Evolutionary conservation across 1,284 basidiomycete genomes (phyloP), one percentile per base, ranked within the genome.

Genomic region (Austroboletus olivaceoglutinosus): DNA sequence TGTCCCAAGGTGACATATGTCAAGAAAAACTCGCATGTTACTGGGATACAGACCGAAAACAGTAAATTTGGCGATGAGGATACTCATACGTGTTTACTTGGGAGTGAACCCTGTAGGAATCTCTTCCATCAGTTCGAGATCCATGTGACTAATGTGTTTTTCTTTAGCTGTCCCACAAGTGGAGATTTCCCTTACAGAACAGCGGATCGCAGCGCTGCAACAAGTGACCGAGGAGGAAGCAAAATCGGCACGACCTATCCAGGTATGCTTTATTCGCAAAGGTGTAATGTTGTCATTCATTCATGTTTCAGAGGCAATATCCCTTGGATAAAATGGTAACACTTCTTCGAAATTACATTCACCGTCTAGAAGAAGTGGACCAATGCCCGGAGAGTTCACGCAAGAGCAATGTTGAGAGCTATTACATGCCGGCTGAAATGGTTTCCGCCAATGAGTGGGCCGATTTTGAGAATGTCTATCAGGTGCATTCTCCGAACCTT

Each of bases 11-110:
- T 98, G 64, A 87, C 86, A 33, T 94, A 91, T 70, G 89, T 88
- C 70, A 86, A 86, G 65, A 82, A 82, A 44, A 78, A 79, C 50
- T 70, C 74, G n/a, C 72, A 72, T 7, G 59, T 68, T 12, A 66
- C 73, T 12, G 69, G 70, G 15, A 71, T 70, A 40, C 68, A 73
- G 18, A 63, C 70, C 29, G 69, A 78, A 59, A 66, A 69, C 54
- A 87, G 77, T 68, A 97, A 96, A 69, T 99, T 99, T 64, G 95
- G 95, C 0, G 75, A 82, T 45, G 95, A 99, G 68, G 71, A 82
- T 51, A 88, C 90, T 1, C 96, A 99, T 67, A 78, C 81, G 5
- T 99, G 96, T 69, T 77, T 92, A 48, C 78, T 95, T 36, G 89
- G 89, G 3, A 80, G 82, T 55, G 81, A 88, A 63, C 76, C 80